These are phyloP conservation scores for Phaeomoniella chlamydospora DNA, from an alignment of 2,329 filamentous ascomycete genomes.

Conservation along the genomic window DNA sequence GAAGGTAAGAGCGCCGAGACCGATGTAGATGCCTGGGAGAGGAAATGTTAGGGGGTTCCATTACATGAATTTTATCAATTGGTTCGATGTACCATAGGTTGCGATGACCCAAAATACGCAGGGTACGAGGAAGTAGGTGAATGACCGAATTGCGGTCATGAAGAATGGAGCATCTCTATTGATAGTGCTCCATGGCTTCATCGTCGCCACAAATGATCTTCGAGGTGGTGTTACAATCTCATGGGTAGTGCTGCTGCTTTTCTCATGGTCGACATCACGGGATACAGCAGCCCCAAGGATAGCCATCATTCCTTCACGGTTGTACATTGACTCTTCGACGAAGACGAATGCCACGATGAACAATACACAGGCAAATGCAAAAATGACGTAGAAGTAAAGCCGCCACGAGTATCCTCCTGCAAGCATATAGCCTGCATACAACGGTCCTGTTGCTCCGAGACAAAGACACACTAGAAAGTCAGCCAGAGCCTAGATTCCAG, in stretches of 20 bases:
- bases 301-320: too few relatives aligned
- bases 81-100: slow-evolving; percentile 24
- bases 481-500: neutral
- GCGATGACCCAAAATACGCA: slow-evolving; percentile 35
- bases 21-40: slow-evolving; percentile 25
- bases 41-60: neutral
- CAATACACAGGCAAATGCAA: slow-evolving; percentile 34
- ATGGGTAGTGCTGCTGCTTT: slow-evolving; percentile 9
- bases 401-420: slow-evolving; percentile 43
- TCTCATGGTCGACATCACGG: slow-evolving; percentile 13
- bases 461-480: slow-evolving; percentile 21
- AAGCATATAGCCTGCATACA: slow-evolving; percentile 49
- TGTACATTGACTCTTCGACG: slow-evolving; percentile 45
- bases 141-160: slow-evolving; percentile 28
- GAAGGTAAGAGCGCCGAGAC: slow-evolving; percentile 34
- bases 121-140: slow-evolving; percentile 33
- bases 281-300: too few relatives aligned
- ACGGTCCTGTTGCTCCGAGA: slow-evolving; percentile 39
- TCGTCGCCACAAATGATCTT: slow-evolving; percentile 25
- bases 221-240: too few relatives aligned
- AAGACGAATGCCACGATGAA: slow-evolving; percentile 39
- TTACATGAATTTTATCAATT: neutral
- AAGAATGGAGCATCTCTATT: slow-evolving; percentile 30
- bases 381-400: slow-evolving; percentile 46
- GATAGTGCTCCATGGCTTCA: slow-evolving; percentile 28